Conservation (phyloP, 78 protist species). For the Tieghemostelium lacteum region DNA sequence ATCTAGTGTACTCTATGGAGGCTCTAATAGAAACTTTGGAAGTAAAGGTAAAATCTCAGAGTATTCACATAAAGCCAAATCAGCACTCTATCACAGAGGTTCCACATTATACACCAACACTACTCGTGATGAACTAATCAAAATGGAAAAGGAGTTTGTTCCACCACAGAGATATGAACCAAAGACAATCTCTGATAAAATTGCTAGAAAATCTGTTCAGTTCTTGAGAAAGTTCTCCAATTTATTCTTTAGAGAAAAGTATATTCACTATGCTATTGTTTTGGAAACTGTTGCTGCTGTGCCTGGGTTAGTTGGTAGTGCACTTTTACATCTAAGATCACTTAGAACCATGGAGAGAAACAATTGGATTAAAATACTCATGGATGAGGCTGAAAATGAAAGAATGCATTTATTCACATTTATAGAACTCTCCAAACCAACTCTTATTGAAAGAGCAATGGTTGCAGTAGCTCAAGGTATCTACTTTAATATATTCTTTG, state of each 20-base stretch:
- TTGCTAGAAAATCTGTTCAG: conserved; percentile 33
- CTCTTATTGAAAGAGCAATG: conserved; percentile 5
- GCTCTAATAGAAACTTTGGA: too few relatives aligned
- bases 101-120: conserved; percentile 25
- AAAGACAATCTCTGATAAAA: not conserved
- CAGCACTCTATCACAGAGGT: conserved; percentile 31
- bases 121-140: not conserved
- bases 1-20: too few relatives aligned
- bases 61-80: not conserved
- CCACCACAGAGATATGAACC: conserved; percentile 1
- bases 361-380: conserved; percentile 74
- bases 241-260: conserved; percentile 60
- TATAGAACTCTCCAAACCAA: conserved; percentile 70
- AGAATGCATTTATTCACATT: conserved; percentile 93
- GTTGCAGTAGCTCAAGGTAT: conserved; percentile 80
- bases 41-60: not conserved
- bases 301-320: conserved; percentile 93
- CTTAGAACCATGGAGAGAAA: conserved; percentile 88
- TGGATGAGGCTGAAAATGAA: conserved; percentile 95
- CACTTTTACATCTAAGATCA: conserved; percentile 87
- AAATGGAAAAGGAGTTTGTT: conserved; percentile 43
- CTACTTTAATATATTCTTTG: conserved; percentile 46
- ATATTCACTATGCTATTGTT: conserved; percentile 61
- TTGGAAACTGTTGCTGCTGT: conserved; percentile 81
- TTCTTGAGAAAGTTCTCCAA: conserved; percentile 38